Evolutionary conservation across 2,329 filamentous ascomycete genomes (phyloP).

Genomic region (Penicillium thymicola): DNA sequence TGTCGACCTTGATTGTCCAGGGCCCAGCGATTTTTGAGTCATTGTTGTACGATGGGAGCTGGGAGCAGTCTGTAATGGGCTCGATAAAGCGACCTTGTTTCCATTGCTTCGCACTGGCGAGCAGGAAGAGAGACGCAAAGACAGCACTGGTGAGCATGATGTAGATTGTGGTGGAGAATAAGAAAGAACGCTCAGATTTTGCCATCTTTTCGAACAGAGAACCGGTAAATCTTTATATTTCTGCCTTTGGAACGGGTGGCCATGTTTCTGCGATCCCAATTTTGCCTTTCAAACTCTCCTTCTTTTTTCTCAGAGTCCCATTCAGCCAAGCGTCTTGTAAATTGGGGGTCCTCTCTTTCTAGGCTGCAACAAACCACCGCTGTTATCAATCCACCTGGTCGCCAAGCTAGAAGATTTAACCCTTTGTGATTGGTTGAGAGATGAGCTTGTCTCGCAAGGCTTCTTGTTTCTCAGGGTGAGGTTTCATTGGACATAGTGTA

Average conservation of each 20-base stretch:
- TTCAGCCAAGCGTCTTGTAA: not conserved
- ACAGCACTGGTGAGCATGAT: not conserved
- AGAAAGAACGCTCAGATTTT: not conserved
- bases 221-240: not conserved
- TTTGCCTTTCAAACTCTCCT: not conserved
- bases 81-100: not conserved
- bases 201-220: not conserved
- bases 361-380: not conserved
- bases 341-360: not conserved
- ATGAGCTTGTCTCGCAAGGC: too few species aligned
- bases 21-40: conserved; percentile 14
- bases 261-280: not conserved
- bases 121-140: not conserved
- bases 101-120: not conserved
- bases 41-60: conserved; percentile 10
- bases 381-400: not conserved
- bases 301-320: not conserved
- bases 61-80: conserved; percentile 5
- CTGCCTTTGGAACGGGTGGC: not conserved
- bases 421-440: not conserved
- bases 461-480: not conserved
- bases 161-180: too few species aligned
- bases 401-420: not conserved
- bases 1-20: conserved; percentile 9
- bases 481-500: not conserved